Base-by-base conservation (phyloP, 495 filamentous ascomycete genomes). In the Penicillium bovifimosum region DNA sequence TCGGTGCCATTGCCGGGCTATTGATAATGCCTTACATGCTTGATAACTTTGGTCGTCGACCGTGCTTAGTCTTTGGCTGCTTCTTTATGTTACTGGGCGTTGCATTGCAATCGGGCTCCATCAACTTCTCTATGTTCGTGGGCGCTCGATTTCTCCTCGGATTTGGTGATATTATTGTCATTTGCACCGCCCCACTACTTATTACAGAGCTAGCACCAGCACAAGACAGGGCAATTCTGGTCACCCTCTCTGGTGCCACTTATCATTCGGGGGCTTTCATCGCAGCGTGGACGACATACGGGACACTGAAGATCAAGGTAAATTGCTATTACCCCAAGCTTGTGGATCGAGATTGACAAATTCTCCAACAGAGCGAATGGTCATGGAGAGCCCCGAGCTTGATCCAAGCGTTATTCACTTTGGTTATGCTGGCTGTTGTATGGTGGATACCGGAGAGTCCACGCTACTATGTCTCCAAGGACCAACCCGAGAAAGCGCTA, bases 401-500 rank as follows among this genome's bases (percentile, higher is more conserved):
- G 7, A 51, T 56, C 4, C 48, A 56, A 46, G 54, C 41, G 5
- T 11, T 56, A 4, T 56, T 50, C 26, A 56, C 54, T 3, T 20
- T 56, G 29, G 26, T 52, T n/a, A 56, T 56, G 47, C 42, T 56
- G 32, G 47, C 47, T 6, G 54, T 50, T 5, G 47, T 56, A 7
- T 56, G 54, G 54, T 47, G 47, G 47, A 56, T 56, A 13, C 54
- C 54, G 5, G 54, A 56, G 34, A 56, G 54, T 20, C 54, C 54
- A 18, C 41, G 54, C 6, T 56, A 56, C 18, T 51, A 46, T 34
- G 65, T 75, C 48, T 67, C 66, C 46, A 67, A 69, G 40, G 68
- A 70, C 47, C 56, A 68, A 20, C 55, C 60, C 26, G 70, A 72
- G 40, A 64, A 72, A 50, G 76, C 68, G 3, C 59, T 71, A 36